phyloP scores from a whole-genome alignment of 2,329 filamentous ascomycete genomes.

The Penicillium thymicola region DNA sequence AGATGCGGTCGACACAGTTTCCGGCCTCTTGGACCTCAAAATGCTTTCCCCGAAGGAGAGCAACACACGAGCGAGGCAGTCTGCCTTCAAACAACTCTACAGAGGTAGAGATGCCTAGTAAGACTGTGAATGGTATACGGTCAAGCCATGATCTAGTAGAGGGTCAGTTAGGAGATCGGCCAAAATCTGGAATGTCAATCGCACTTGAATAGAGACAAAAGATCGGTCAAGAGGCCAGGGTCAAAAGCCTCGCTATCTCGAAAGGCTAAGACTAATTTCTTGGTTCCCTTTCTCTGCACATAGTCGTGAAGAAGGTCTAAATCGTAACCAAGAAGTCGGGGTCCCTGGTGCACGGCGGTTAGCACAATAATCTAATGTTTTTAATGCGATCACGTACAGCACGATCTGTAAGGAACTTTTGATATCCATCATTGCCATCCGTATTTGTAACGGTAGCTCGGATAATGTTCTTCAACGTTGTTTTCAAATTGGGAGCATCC shows the following conservation, averaged over 20 bases:
- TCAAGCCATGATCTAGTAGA: constrained; percentile 56
- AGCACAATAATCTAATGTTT: not conserved
- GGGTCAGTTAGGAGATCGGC: constrained; percentile 20
- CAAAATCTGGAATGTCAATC: not conserved
- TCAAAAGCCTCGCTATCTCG: constrained; percentile 50
- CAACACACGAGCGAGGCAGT: constrained; percentile 52
- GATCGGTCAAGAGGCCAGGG: constrained; percentile 42
- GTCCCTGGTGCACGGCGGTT: constrained; percentile 30
- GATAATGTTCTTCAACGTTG: constrained; percentile 46
- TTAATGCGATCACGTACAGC: constrained; percentile 28
- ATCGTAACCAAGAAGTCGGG: constrained; percentile 45
- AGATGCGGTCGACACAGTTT: constrained; percentile 44
- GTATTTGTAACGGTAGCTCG: constrained; percentile 39
- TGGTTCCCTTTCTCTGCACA: constrained; percentile 35
- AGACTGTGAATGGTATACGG: constrained; percentile 57
- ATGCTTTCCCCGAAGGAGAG: constrained; percentile 52
- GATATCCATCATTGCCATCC: constrained; percentile 39
- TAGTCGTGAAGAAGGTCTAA: constrained; percentile 46
- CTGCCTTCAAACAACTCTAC: constrained; percentile 60
- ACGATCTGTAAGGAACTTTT: constrained; percentile 38
- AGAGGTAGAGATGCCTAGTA: constrained; percentile 62
- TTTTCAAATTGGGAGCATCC: constrained; percentile 47
- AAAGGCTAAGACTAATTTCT: constrained; percentile 44
- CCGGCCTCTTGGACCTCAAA: constrained; percentile 54
- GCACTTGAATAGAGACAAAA: constrained; percentile 49